Conservation (phyloP, 73 alveolate species). For the Tetrahymena thermophila region DNA sequence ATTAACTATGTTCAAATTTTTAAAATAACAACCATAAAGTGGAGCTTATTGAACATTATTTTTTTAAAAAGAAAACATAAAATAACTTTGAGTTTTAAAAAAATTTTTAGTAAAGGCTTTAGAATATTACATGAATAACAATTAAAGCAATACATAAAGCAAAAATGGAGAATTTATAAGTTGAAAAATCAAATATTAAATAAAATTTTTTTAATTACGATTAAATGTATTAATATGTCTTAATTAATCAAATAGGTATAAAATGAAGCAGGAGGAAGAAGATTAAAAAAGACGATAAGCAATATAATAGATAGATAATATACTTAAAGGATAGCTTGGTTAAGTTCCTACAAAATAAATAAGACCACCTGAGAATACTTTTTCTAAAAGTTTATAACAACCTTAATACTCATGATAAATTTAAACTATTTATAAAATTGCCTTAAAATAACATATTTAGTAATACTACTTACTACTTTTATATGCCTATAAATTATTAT, state of each 20-base stretch:
- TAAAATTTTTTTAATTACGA: too few relatives aligned
- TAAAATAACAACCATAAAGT: too few relatives aligned
- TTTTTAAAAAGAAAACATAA: too few relatives aligned
- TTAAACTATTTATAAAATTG: background rate
- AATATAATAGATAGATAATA: background rate
- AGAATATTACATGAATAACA: too few relatives aligned
- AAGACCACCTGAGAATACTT: background rate
- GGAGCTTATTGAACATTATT: too few relatives aligned
- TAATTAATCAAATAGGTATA: background rate
- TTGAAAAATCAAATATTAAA: too few relatives aligned
- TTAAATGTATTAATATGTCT: background rate
- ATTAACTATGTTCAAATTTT: too few relatives aligned
- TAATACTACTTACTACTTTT: background rate
- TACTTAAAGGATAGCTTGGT: background rate
- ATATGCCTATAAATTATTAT: background rate
- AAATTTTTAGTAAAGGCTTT: too few relatives aligned
- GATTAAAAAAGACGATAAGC: background rate
- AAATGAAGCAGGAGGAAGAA: background rate
- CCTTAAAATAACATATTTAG: background rate
- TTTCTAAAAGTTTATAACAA: background rate
- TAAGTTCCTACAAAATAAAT: background rate
- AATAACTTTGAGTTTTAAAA: too few relatives aligned
- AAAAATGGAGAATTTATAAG: too few relatives aligned
- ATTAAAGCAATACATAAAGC: too few relatives aligned
- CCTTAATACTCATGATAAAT: background rate